Evolutionary conservation across 2,329 filamentous ascomycete genomes (phyloP), one percentile per base, ranked within the genome.

Genomic region (Beauveria sp.): DNA sequence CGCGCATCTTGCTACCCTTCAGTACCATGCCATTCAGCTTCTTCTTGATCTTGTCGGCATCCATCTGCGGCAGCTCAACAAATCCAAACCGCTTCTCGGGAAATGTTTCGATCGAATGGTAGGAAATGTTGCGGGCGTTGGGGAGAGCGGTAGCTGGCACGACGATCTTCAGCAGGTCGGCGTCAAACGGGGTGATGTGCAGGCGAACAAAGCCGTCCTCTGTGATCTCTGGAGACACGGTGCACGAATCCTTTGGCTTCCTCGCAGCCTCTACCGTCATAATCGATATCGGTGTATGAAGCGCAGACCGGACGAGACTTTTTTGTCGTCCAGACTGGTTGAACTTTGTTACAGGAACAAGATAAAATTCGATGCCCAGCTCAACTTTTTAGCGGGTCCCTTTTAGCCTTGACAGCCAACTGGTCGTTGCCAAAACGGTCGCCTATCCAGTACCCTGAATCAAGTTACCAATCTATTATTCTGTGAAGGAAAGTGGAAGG

Each of bases 81-180:
- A 90, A 99, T 61, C 93, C 95, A 85, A 91, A 99, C 58, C 85
- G 87, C 71, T 86, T 89, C 66, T 99, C 95, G 16, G 93, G 93
- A 65, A 96, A 96, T 0, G 93, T 93, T 70, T 91, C 84, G 66
- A 97, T 77, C 5, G 80, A 79, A 74, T 98, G 93, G 75, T 88
- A 97, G n/a, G 93, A 96, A 58, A 97, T 84, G 71, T 92, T 90
- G 64, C 86, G 85, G 22, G 90, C 91, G 51, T 79, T 78, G 16
- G 85, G 79, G 42, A 86, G 83, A 16, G 90, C 71, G 1, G 87
- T 82, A 1, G 87, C 79, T 24, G 90, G 86, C 53, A 99, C 74
- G 63, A 96, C 84, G 54, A 88, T 79, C 61, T 84, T 81, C 61
- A 95, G 79, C 20, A 98, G 83, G 8, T 88, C 84, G 45, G 88